Evolutionary conservation across 768 basidiomycete species (phyloP).

Genomic region (Agaricus sinodeliciosus): DNA sequence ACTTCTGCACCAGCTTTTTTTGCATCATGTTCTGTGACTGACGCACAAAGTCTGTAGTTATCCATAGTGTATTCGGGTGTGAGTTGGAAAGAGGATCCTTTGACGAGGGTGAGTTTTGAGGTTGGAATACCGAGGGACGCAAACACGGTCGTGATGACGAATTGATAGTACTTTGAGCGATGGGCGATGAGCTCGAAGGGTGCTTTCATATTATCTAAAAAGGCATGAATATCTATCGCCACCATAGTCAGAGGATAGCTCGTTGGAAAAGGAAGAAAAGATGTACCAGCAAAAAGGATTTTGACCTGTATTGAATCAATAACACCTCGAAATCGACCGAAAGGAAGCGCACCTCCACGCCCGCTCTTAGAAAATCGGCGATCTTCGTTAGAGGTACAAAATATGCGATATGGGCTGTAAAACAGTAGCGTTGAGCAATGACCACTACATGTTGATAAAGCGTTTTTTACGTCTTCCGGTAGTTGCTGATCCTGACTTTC

Average conservation of each 20-base stretch:
- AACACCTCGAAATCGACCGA: conserved; percentile 11
- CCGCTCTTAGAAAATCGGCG: conserved; percentile 90
- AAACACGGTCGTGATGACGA: conserved; percentile 77
- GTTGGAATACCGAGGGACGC: conserved; percentile 86
- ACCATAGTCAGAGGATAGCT: not conserved
- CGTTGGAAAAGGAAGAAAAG: not conserved
- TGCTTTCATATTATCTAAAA: conserved; percentile 96
- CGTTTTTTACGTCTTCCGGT: conserved; percentile 81
- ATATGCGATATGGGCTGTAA: conserved; percentile 90
- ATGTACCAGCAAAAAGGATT: conserved; percentile 70
- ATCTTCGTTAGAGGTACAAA: conserved; percentile 94
- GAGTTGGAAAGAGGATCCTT: conserved; percentile 92
- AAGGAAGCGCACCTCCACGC: conserved; percentile 57
- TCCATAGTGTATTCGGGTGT: conserved; percentile 90
- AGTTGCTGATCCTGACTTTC: conserved; percentile 73
- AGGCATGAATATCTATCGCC: conserved; percentile 81
- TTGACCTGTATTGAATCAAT: conserved; percentile 44
- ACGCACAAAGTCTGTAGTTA: conserved; percentile 88
- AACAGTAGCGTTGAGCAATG: conserved; percentile 2
- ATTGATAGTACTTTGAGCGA: conserved; percentile 87
- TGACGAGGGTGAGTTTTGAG: conserved; percentile 74
- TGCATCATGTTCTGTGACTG: conserved; percentile 91
- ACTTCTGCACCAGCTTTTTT: conserved; percentile 99
- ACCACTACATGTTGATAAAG: not conserved
- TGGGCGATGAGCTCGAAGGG: conserved; percentile 86